Percentiles rank a stretch among this genome's conserved stretches.
phyloP scores from a whole-genome alignment of 345 rosid genomes.

The Linum lewisii region DNA sequence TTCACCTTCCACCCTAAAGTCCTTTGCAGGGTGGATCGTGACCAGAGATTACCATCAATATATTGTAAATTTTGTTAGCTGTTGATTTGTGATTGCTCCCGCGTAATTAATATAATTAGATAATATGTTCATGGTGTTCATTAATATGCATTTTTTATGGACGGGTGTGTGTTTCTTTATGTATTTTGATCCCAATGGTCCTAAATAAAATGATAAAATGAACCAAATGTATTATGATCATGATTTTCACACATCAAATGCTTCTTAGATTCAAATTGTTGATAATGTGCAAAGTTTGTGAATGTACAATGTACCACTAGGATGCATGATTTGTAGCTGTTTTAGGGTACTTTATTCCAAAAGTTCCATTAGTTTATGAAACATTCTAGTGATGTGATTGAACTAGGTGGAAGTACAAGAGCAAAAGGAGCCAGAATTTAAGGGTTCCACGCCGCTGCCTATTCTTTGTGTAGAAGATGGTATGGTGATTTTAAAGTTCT shows the following conservation, averaged over 20 bases:
- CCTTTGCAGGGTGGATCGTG: too few relatives aligned
- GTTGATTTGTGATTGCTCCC: neutral
- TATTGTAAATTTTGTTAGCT: neutral
- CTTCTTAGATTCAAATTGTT: neutral
- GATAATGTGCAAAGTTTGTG: neutral
- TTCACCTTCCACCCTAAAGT: too few relatives aligned
- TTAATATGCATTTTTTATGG: neutral
- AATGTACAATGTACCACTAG: too few relatives aligned
- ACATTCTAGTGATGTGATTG: neutral
- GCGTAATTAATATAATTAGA: neutral
- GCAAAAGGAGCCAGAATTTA: conserved; percentile 35
- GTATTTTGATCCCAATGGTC: neutral
- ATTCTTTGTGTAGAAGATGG: conserved; percentile 81
- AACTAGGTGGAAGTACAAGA: conserved; percentile 22
- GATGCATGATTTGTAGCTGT: too few relatives aligned
- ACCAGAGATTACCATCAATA: too few relatives aligned
- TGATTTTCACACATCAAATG: neutral
- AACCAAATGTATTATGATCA: neutral
- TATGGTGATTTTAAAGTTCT: conserved; percentile 69
- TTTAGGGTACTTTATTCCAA: too few relatives aligned
- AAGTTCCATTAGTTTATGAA: too few relatives aligned
- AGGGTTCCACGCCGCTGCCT: conserved; percentile 54
- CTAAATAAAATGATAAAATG: neutral
- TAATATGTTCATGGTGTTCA: neutral
- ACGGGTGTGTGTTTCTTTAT: neutral